phyloP scores from a whole-genome alignment of 306 rosid species.

The Quercus suber region DNA sequence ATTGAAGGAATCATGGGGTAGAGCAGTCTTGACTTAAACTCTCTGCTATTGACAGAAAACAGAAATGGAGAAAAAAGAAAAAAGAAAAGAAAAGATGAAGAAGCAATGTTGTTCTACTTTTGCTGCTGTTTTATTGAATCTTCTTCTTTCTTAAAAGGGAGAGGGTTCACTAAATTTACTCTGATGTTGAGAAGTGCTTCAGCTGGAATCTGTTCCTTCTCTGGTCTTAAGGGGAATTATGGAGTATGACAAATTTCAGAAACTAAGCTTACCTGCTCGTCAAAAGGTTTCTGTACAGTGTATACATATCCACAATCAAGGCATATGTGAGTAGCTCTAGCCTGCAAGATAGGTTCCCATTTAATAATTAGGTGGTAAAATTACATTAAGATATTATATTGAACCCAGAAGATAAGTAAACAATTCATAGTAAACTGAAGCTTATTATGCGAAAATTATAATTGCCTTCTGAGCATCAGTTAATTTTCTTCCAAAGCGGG shows the following conservation, averaged over 20 bases:
- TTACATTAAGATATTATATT: not conserved
- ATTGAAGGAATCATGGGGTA: not conserved
- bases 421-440: constrained; percentile 10
- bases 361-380: constrained; percentile 15
- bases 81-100: not conserved
- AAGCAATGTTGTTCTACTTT: too few species aligned
- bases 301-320: constrained; percentile 92
- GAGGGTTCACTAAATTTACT: too few species aligned
- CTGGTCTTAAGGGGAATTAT: not conserved
- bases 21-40: not conserved
- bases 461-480: constrained; percentile 82
- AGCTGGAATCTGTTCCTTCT: not conserved
- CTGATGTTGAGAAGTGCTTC: not conserved
- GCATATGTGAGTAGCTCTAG: constrained; percentile 96
- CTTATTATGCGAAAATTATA: constrained; percentile 12
- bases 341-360: constrained; percentile 46
- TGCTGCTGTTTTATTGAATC: too few species aligned
- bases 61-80: not conserved
- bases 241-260: not conserved
- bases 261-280: constrained; percentile 59
- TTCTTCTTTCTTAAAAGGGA: too few species aligned
- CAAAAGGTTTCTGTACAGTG: constrained; percentile 77
- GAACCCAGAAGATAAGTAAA: constrained; percentile 3
- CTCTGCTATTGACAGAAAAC: not conserved
- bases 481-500: constrained; percentile 84